A percentile compares a stretch with the other conserved stretches of the same genome.
Evolutionary conservation across 2,329 filamentous ascomycete genomes (phyloP).

Genomic region (Dendryphion nanum): DNA sequence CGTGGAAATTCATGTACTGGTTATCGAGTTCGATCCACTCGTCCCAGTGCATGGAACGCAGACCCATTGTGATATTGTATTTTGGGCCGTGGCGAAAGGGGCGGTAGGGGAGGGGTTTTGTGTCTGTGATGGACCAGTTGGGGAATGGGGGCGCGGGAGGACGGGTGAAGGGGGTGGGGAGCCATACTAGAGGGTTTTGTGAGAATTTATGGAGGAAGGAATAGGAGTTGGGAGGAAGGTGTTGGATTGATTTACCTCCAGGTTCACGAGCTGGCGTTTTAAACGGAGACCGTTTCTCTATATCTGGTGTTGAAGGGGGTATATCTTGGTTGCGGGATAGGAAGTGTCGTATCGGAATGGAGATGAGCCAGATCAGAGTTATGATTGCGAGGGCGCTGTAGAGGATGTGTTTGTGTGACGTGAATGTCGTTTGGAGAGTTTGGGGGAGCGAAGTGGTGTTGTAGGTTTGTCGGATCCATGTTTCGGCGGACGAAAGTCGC

Average conservation of each 20-base stretch:
- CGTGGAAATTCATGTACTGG: slow-evolving; percentile 70
- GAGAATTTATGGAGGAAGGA: too few species aligned
- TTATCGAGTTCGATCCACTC: slow-evolving; percentile 88
- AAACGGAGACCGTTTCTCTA: slow-evolving; percentile 44
- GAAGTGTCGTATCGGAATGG: too few species aligned
- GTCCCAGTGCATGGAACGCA: slow-evolving; percentile 66
- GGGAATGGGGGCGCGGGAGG: slow-evolving; percentile 63
- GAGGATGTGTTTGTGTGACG: slow-evolving; percentile 11
- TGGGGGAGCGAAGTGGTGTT: too few species aligned
- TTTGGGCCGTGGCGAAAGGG: slow-evolving; percentile 76
- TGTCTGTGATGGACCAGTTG: slow-evolving; percentile 66
- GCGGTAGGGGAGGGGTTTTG: slow-evolving; percentile 73
- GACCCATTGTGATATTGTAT: slow-evolving; percentile 75
- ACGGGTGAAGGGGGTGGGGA: slow-evolving; percentile 57
- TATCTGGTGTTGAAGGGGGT: slow-evolving; percentile 48
- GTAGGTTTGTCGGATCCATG: too few species aligned
- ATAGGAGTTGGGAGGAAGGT: not conserved
- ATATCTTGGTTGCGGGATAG: too few species aligned
- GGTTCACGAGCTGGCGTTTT: slow-evolving; percentile 41
- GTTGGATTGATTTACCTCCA: slow-evolving; percentile 26
- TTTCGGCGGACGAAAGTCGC: too few species aligned
- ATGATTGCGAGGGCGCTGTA: slow-evolving; percentile 34
- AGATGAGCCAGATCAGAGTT: slow-evolving; percentile 29
- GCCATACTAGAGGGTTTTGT: slow-evolving; percentile 58
- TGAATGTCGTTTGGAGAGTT: slow-evolving; percentile 1